Percentiles rank a stretch among this genome's conserved stretches.
Conservation (phyloP, 495 filamentous ascomycete genomes). For the Podospora bellae-mahoneyi region DNA sequence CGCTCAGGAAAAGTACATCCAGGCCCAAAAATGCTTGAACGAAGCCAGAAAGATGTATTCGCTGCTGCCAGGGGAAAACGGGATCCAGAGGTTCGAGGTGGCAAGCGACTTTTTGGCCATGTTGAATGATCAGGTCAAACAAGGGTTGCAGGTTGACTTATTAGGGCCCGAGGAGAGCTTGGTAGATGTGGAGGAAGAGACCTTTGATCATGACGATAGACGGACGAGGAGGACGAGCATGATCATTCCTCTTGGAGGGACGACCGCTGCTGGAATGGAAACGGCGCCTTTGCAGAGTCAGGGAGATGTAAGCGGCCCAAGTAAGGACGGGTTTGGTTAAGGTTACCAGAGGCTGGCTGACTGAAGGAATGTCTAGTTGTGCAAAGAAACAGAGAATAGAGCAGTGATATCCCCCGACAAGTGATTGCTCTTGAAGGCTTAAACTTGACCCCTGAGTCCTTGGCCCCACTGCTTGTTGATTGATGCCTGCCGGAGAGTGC, state of each 20-base stretch:
- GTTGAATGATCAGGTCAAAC: constrained; percentile 57
- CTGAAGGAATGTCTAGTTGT: not conserved
- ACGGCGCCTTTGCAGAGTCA: constrained; percentile 43
- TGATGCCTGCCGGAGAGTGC: not conserved
- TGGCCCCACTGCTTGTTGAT: not conserved
- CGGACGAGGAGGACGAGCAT: constrained; percentile 44
- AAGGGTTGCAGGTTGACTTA: constrained; percentile 41
- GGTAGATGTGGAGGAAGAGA: constrained; percentile 64
- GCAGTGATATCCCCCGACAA: not conserved
- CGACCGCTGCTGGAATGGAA: constrained; percentile 36
- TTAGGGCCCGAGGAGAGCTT: constrained; percentile 31
- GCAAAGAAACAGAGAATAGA: not conserved
- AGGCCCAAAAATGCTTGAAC: constrained; percentile 68
- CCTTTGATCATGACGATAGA: constrained; percentile 33
- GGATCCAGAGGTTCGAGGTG: constrained; percentile 51
- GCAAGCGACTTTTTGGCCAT: constrained; percentile 62
- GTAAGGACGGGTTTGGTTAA: constrained; percentile 31
- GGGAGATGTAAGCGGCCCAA: constrained; percentile 11
- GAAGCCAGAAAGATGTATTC: constrained; percentile 68
- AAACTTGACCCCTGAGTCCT: not conserved
- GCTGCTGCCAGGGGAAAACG: constrained; percentile 53
- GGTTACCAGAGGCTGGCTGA: not conserved
- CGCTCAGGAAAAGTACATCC: constrained; percentile 61
- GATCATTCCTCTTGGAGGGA: constrained; percentile 28
- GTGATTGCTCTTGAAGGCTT: not conserved